Evolutionary conservation across 192 early-diverging fungal genomes (phyloP).

Genomic region (Linnemannia hyalina): DNA sequence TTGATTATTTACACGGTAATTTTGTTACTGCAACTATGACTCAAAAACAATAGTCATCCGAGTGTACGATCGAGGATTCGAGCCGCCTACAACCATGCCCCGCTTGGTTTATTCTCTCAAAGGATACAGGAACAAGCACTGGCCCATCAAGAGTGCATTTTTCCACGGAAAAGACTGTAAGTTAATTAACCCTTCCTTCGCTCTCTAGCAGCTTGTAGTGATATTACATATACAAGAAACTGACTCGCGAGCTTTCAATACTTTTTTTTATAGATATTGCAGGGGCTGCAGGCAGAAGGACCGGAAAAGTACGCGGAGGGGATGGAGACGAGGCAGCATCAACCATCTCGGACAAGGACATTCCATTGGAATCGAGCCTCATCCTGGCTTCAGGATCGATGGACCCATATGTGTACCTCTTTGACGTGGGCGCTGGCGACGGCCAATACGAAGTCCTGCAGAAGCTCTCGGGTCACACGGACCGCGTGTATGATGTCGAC

Average conservation of each 20-base stretch:
- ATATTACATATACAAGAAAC: neutral
- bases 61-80: conserved; percentile 91
- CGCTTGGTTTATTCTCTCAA: conserved; percentile 87
- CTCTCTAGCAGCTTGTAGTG: neutral
- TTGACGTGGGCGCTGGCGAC: conserved; percentile 68
- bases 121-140: conserved; percentile 94
- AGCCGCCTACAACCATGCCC: conserved; percentile 76
- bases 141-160: conserved; percentile 94
- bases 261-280: conserved; percentile 35
- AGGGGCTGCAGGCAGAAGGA: conserved; percentile 33
- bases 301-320: conserved; percentile 45
- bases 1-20: neutral
- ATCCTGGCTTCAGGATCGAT: conserved; percentile 86
- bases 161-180: conserved; percentile 78
- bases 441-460: conserved; percentile 76
- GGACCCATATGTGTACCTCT: conserved; percentile 87
- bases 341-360: conserved; percentile 54
- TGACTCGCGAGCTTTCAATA: neutral
- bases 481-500: conserved; percentile 91
- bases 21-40: neutral
- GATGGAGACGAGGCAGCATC: conserved; percentile 32
- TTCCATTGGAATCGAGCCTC: conserved; percentile 65
- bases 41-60: conserved; percentile 73
- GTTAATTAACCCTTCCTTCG: neutral
- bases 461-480: conserved; percentile 91